phyloP scores from a whole-genome alignment of 148 eudicot genomes.

The Cornus florida region DNA sequence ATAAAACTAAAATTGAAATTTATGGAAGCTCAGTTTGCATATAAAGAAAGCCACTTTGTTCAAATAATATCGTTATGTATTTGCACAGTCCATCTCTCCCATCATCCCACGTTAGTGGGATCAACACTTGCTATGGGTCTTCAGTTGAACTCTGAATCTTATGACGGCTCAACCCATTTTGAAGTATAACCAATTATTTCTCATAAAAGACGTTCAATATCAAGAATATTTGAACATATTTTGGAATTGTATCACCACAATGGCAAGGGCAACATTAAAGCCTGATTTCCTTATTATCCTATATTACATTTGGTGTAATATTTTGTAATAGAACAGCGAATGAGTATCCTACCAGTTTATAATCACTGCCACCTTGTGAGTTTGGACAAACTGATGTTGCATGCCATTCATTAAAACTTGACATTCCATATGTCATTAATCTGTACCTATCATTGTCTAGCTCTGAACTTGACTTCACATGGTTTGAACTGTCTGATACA shows the following conservation, averaged over 20 bases:
- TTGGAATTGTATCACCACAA: neutral
- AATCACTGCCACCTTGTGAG: slow-evolving; percentile 14
- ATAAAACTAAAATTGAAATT: no score
- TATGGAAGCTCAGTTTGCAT: no score
- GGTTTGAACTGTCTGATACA: neutral
- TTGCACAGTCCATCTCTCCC: no score
- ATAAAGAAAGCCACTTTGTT: no score
- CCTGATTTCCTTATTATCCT: neutral
- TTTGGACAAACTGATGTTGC: slow-evolving; percentile 6
- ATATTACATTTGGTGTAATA: neutral
- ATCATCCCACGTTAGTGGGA: no score
- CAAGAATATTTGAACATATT: neutral
- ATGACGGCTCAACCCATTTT: neutral
- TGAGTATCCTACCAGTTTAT: slow-evolving; percentile 13
- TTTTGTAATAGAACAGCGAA: neutral
- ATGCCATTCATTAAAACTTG: slow-evolving; percentile 14
- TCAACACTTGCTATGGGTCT: no score
- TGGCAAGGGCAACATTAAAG: neutral
- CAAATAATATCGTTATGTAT: no score
- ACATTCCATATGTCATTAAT: slow-evolving; percentile 10
- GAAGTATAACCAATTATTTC: neutral
- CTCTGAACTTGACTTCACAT: neutral
- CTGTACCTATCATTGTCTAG: neutral
- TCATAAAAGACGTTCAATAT: neutral
- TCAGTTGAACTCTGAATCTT: neutral